Evolutionary conservation across 2,329 filamentous ascomycete genomes (phyloP), one percentile per base, ranked within the genome.

Genomic region (Exophiala sp.): DNA sequence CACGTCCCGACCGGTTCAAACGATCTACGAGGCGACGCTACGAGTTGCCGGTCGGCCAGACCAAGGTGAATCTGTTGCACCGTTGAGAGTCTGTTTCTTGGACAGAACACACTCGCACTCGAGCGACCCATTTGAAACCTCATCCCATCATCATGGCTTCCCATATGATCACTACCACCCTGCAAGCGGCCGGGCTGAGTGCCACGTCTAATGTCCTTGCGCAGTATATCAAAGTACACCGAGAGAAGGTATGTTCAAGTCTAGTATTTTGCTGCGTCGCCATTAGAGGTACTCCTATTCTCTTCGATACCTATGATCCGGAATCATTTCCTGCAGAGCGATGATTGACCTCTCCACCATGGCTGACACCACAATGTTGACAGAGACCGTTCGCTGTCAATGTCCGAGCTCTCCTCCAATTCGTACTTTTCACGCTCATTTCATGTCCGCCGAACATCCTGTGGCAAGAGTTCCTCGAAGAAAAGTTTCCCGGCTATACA

Each of bases 381-480:
- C 46, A 57, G 57, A 50, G 27, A 45, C 68, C 79, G 9, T 76
- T 86, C 45, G 66, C 71, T 19, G 71, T 94, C 60, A 79, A 89
- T 67, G 76, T 77, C 68, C 69, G 77, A 3, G 80, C 85, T 2
- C 74, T 95, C 37, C 70, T 89, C 59, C 86, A 89, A 64, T 95
- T 94, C 68, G 70, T 86, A 44, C 63, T 88, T 46, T 95, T 84
- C 72, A 79, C 83, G 57, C 64, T 86, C 27, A 64, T 95, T 52
- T 83, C 77, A 66, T 85, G 83, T 34, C 88, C 89, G 2, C 86
- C 86, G 38, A 96, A 96, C 69, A 87, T 88, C 64, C 65, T 87
- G 61, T 95, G 88, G 89, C 89, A 95, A 74, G 77, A 80, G 34
- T 86, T 78, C 63, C 76, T 95, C 45, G 89, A 95, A 68, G 71